Conservation (phyloP, 192 early-diverging fungal genomes). For the Podila clonocystis region DNA sequence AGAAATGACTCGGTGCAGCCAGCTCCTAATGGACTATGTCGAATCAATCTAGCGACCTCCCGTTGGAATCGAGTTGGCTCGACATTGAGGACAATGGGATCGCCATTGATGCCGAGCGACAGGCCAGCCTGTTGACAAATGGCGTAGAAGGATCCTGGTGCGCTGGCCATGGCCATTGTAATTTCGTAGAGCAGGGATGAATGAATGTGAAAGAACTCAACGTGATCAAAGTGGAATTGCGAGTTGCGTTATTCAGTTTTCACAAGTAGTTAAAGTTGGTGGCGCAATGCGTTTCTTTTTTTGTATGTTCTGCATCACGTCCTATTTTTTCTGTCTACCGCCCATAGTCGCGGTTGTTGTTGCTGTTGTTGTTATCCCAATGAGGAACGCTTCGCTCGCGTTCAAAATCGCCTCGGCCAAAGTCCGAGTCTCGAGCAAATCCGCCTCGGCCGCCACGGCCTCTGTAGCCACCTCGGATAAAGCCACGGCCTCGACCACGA, state of each 20-base stretch:
- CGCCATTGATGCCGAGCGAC: slow-evolving; percentile 15
- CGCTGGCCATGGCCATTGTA: slow-evolving; percentile 9
- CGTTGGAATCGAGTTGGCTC: slow-evolving; percentile 39
- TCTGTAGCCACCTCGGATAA: not conserved
- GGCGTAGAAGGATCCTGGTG: slow-evolving; percentile 17
- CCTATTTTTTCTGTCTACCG: no score
- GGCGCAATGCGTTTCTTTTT: no score
- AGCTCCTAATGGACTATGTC: slow-evolving; percentile 5
- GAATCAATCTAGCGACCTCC: slow-evolving; percentile 23
- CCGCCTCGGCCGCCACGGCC: slow-evolving; percentile 2
- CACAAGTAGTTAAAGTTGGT: no score
- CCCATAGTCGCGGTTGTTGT: no score
- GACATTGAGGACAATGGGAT: slow-evolving; percentile 14
- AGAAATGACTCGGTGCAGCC: slow-evolving; percentile 35
- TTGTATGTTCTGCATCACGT: no score
- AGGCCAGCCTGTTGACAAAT: slow-evolving; percentile 40
- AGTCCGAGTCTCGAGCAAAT: not conserved
- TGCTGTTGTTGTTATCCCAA: no score
- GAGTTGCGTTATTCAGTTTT: no score
- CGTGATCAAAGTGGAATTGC: not conserved
- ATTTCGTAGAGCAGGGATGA: not conserved
- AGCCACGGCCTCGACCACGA: not conserved
- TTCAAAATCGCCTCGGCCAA: not conserved
- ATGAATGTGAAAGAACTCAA: not conserved
- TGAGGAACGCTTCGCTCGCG: not conserved